phyloP scores from a whole-genome alignment of 768 basidiomycete species.

The Leccinum fibrillosum region DNA sequence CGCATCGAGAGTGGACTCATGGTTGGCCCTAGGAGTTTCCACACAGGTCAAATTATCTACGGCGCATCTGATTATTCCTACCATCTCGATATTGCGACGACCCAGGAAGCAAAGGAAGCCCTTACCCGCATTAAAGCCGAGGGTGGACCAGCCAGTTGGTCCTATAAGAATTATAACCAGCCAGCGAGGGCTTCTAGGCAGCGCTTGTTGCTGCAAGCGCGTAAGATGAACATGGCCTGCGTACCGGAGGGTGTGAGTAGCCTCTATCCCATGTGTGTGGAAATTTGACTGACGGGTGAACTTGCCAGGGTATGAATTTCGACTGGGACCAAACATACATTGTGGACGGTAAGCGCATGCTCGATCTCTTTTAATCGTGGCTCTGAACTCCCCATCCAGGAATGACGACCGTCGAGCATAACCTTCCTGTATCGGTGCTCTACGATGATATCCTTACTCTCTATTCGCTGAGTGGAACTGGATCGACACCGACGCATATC shows the following conservation, averaged over 20 bases:
- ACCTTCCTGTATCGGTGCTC: constrained; percentile 59
- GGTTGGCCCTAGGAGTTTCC: constrained; percentile 71
- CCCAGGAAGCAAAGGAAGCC: constrained; percentile 62
- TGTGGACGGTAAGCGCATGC: constrained; percentile 54
- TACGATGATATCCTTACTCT: constrained; percentile 67
- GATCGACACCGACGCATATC: constrained; percentile 69
- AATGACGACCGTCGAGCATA: constrained; percentile 76
- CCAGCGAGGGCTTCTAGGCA: constrained; percentile 70
- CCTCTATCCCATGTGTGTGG: not conserved
- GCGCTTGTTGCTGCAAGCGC: constrained; percentile 57
- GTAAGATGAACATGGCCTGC: constrained; percentile 63
- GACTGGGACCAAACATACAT: constrained; percentile 82
- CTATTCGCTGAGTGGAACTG: constrained; percentile 66
- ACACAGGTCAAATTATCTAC: constrained; percentile 59
- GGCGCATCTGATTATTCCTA: constrained; percentile 46
- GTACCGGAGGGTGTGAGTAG: constrained; percentile 62
- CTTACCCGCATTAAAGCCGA: constrained; percentile 68
- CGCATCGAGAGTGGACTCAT: constrained; percentile 66
- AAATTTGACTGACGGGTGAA: not conserved
- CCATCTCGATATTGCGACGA: constrained; percentile 63
- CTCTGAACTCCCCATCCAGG: constrained; percentile 35
- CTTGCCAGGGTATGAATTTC: constrained; percentile 58
- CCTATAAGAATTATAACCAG: constrained; percentile 77
- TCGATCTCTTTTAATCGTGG: not conserved
- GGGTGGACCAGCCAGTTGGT: constrained; percentile 65